Conservation (phyloP, 495 filamentous ascomycete species). For the Tuber umbilicatum region DNA sequence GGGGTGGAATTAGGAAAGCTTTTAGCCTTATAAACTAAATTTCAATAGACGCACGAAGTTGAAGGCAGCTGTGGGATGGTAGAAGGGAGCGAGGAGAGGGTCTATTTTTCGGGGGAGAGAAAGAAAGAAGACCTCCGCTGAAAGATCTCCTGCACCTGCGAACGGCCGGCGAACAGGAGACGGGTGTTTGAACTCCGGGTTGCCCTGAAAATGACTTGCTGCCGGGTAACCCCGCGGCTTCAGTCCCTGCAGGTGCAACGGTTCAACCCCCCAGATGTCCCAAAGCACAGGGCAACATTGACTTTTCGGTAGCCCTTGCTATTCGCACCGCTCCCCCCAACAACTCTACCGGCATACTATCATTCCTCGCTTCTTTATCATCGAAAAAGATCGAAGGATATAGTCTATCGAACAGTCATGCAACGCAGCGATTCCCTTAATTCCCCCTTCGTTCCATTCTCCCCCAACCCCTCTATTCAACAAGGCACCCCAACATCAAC, state of each 20-base stretch:
- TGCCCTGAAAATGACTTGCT: background rate
- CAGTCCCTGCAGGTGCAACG: background rate
- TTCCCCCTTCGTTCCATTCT: conserved; percentile 40
- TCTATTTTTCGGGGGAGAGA: background rate
- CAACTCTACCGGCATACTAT: background rate
- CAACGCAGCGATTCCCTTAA: conserved; percentile 27
- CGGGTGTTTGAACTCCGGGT: background rate
- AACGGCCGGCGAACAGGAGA: background rate
- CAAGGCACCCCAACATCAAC: conserved; percentile 36
- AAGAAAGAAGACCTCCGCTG: background rate
- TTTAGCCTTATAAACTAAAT: background rate
- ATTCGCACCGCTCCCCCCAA: background rate
- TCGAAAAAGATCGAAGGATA: background rate
- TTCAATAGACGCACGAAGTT: background rate
- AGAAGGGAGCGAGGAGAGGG: background rate
- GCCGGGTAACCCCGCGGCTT: conserved; percentile 23
- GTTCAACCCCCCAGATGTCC: background rate
- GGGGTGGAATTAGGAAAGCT: background rate
- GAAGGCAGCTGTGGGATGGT: background rate
- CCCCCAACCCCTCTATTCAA: conserved; percentile 38
- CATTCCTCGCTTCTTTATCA: background rate
- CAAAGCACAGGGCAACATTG: background rate
- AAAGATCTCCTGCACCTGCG: background rate
- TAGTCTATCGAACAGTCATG: conserved; percentile 18
- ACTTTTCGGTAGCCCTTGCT: background rate